phyloP scores from a whole-genome alignment of 2,329 filamentous ascomycete species.

The Aspergillus quadrilineatus region DNA sequence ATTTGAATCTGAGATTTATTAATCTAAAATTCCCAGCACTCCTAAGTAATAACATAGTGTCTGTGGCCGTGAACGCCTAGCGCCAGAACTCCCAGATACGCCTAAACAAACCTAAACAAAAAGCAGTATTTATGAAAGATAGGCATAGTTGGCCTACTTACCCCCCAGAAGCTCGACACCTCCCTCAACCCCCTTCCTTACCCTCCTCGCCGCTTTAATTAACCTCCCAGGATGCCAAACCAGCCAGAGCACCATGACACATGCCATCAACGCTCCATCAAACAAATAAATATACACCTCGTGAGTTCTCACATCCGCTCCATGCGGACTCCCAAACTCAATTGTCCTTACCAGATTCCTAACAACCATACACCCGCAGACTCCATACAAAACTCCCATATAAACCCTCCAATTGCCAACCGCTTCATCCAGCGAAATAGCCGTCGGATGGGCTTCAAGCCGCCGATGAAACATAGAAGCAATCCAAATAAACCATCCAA shows the following conservation, averaged over 20 bases:
- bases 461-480: constrained; percentile 27
- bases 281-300: constrained; percentile 36
- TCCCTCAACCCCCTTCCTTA: not conserved
- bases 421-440: constrained; percentile 15
- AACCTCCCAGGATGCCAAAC: constrained; percentile 28
- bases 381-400: constrained; percentile 29
- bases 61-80: not conserved
- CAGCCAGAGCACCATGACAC: constrained; percentile 23
- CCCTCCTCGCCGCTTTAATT: constrained; percentile 4
- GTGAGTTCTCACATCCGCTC: constrained; percentile 19
- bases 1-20: not conserved
- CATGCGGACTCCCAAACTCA: constrained; percentile 25
- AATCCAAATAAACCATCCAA: constrained; percentile 27
- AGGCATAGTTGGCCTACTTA: not conserved
- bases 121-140: not conserved
- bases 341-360: constrained; percentile 31
- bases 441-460: constrained; percentile 18
- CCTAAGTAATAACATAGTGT: too few species aligned
- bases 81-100: not conserved
- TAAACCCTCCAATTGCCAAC: constrained; percentile 27
- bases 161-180: not conserved
- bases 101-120: not conserved
- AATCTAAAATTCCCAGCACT: not conserved
- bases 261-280: constrained; percentile 31
- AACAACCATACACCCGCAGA: constrained; percentile 27